These are phyloP conservation scores for Nicotiana knightiana DNA, from an alignment of 257 asterid species.

Conservation along the genomic window DNA sequence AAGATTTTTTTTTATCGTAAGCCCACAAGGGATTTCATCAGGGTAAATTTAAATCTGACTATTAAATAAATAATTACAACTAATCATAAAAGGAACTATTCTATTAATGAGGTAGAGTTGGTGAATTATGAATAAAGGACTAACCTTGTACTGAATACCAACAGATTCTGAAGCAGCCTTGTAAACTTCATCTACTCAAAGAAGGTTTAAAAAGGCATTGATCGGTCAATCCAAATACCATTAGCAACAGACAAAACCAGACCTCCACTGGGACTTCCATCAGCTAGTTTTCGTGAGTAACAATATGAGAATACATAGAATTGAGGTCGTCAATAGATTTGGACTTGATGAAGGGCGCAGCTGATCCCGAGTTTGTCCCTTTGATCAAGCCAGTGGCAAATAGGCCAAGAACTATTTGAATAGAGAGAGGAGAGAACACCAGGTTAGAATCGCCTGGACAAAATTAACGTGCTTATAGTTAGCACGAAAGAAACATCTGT, in stretches of 20 bases:
- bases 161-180: constrained; percentile 39
- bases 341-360: constrained; percentile 10
- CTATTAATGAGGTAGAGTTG: no score
- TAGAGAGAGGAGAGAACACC: constrained; percentile 16
- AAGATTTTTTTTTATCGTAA: no score
- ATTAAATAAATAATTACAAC: no score
- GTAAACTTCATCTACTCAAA: constrained; percentile 33
- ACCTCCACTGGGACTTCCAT: constrained; percentile 38
- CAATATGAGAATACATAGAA: constrained; percentile 35
- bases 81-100: no score
- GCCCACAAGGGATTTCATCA: no score
- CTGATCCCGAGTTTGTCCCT: constrained; percentile 4
- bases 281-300: constrained; percentile 22
- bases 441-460: constrained; percentile 20
- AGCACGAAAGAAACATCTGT: constrained; percentile 35
- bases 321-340: constrained; percentile 5
- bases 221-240: constrained; percentile 50
- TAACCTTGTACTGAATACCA: constrained; percentile 46
- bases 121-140: background rate
- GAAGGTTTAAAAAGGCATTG: constrained; percentile 30
- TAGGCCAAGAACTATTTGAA: constrained; percentile 4
- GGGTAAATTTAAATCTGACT: no score
- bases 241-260: constrained; percentile 45
- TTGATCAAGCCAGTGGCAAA: constrained; percentile 7
- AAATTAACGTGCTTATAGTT: constrained; percentile 25